A percentile compares a stretch with the other conserved stretches of the same genome.
These are phyloP conservation scores for Candida xiaguanensis DNA, from an alignment of 805 yeast genomes.

Conservation along the genomic window DNA sequence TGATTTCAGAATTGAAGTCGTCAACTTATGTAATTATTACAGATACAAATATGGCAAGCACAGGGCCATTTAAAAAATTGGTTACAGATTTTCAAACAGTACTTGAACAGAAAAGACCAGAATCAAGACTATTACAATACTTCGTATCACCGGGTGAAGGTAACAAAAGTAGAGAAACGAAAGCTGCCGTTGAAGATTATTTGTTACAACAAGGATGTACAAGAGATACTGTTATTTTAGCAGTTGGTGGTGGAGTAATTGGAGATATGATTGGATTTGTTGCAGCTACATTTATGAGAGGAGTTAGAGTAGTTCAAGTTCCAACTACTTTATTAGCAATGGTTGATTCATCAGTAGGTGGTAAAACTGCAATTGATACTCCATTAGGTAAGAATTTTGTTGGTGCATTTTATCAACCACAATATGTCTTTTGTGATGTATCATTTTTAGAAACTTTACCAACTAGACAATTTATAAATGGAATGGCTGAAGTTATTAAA, in stretches of 20 bases:
- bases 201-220: constrained; percentile 83
- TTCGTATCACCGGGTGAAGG: constrained; percentile 90
- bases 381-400: constrained; percentile 93
- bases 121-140: constrained; percentile 66
- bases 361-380: constrained; percentile 97
- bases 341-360: constrained; percentile 98
- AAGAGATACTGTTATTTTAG: constrained; percentile 89
- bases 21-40: constrained; percentile 92
- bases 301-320: constrained; percentile 87
- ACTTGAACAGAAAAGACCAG: constrained; percentile 39
- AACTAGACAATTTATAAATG: constrained; percentile 90
- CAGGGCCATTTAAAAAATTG: constrained; percentile 56
- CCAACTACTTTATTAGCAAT: constrained; percentile 93
- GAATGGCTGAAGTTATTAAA: constrained; percentile 97
- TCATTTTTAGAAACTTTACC: constrained; percentile 86
- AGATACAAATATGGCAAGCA: constrained; percentile 71
- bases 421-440: constrained; percentile 81
- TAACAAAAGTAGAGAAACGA: constrained; percentile 81
- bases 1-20: constrained; percentile 59
- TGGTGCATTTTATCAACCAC: constrained; percentile 98
- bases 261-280: constrained; percentile 99
- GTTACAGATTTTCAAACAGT: constrained; percentile 37
- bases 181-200: constrained; percentile 91
- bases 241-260: constrained; percentile 97
- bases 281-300: constrained; percentile 99